phyloP scores from a whole-genome alignment of 176 grass and related monocot species.

The Leersia perrieri region DNA sequence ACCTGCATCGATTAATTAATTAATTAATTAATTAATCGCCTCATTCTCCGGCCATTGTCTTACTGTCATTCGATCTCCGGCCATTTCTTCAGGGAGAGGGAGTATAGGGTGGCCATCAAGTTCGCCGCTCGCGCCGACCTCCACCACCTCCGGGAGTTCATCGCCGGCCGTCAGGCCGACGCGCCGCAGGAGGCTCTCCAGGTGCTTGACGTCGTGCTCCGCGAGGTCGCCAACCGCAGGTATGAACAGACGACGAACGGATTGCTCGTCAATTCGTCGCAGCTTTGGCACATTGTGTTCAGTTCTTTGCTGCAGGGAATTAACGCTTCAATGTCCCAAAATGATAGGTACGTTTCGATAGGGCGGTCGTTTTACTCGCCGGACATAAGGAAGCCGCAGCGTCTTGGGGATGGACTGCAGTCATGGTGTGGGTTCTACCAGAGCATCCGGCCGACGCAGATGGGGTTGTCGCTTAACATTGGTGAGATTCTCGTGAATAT shows the following conservation, averaged over 20 bases:
- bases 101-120: slow-evolving; percentile 85
- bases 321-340: neutral
- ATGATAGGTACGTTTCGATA: slow-evolving; percentile 66
- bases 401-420: slow-evolving; percentile 80
- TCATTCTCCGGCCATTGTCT: neutral
- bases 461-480: slow-evolving; percentile 91
- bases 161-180: slow-evolving; percentile 77
- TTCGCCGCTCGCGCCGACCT: slow-evolving; percentile 92
- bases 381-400: slow-evolving; percentile 83
- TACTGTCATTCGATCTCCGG: neutral
- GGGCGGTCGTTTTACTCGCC: slow-evolving; percentile 95
- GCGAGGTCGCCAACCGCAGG: slow-evolving; percentile 92
- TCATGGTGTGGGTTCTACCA: slow-evolving; percentile 97
- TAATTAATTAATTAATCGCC: no score
- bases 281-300: neutral
- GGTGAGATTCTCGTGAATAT: slow-evolving; percentile 50
- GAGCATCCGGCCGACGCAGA: slow-evolving; percentile 89
- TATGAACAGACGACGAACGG: slow-evolving; percentile 25
- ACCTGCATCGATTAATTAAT: no score
- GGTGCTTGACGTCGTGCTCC: slow-evolving; percentile 90
- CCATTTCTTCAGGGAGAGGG: slow-evolving; percentile 69
- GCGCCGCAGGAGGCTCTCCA: slow-evolving; percentile 90
- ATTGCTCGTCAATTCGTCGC: neutral
- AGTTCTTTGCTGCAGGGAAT: slow-evolving; percentile 18
- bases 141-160: slow-evolving; percentile 87